Evolutionary conservation across 75 land plant species (phyloP).

Genomic region (Selaginella tamariscina): DNA sequence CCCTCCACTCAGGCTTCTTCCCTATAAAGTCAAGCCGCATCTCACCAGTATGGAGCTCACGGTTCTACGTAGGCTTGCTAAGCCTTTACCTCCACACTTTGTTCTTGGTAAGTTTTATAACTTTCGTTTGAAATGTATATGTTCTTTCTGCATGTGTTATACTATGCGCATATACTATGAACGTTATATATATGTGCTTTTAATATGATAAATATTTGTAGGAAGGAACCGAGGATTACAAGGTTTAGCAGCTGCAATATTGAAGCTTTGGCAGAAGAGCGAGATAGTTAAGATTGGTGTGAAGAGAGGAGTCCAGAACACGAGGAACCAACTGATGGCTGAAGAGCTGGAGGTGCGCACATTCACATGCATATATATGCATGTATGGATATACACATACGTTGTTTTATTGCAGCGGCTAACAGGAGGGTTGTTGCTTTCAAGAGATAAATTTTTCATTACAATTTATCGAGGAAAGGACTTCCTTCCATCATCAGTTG

Average conservation of each 20-base stretch:
- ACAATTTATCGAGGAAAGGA: slow-evolving; percentile 66
- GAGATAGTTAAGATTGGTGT: slow-evolving; percentile 68
- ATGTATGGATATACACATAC: not conserved
- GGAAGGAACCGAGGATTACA: slow-evolving; percentile 54
- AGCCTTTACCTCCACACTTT: slow-evolving; percentile 59
- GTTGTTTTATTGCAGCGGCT: slow-evolving; percentile 29
- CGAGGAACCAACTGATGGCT: slow-evolving; percentile 53
- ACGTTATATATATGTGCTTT: slow-evolving; percentile 2
- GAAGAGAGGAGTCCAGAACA: slow-evolving; percentile 54
- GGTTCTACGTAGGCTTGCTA: slow-evolving; percentile 35
- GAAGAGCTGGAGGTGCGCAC: slow-evolving; percentile 57
- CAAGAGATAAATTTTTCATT: slow-evolving; percentile 51
- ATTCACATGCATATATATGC: not conserved
- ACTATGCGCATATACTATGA: not conserved
- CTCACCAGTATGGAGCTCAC: slow-evolving; percentile 39
- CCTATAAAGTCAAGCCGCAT: slow-evolving; percentile 28
- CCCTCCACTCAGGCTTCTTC: slow-evolving; percentile 51
- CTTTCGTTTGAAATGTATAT: not conserved
- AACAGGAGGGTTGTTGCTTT: slow-evolving; percentile 54
- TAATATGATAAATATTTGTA: slow-evolving; percentile 10
- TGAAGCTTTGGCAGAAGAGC: slow-evolving; percentile 65
- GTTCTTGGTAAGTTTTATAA: slow-evolving; percentile 38
- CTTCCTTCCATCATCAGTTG: slow-evolving; percentile 53
- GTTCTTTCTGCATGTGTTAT: not conserved
- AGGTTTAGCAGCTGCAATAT: slow-evolving; percentile 59